A percentile compares a stretch with the other conserved stretches of the same genome.
These are phyloP conservation scores for Spergularia marina DNA, from an alignment of 148 eudicot species.

Conservation along the genomic window DNA sequence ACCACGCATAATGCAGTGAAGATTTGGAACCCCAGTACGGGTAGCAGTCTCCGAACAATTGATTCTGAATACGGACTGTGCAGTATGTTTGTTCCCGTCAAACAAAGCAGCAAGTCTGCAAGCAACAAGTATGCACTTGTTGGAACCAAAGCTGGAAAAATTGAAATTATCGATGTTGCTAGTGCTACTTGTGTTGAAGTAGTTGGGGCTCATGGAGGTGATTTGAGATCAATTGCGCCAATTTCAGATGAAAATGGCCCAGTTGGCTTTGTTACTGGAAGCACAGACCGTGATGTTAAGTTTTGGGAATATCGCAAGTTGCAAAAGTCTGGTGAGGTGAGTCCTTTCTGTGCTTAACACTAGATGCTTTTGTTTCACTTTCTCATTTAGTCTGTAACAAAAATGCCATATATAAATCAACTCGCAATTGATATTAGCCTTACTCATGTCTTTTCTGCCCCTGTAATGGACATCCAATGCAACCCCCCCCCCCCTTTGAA, in stretches of 20 bases:
- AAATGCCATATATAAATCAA: not conserved
- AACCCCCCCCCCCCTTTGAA: not conserved
- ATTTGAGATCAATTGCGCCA: slow-evolving; percentile 66
- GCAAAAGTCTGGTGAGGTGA: slow-evolving; percentile 56
- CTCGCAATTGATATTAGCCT: not conserved
- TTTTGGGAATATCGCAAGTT: slow-evolving; percentile 71
- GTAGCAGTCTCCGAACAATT: slow-evolving; percentile 82
- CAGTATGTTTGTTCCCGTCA: slow-evolving; percentile 79
- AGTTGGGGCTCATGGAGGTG: slow-evolving; percentile 88
- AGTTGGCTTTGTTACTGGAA: slow-evolving; percentile 89
- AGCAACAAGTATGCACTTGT: slow-evolving; percentile 76
- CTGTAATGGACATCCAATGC: not conserved
- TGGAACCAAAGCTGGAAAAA: slow-evolving; percentile 83
- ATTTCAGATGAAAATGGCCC: slow-evolving; percentile 73
- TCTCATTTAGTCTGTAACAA: slow-evolving; percentile 3
- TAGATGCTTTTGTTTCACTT: slow-evolving; percentile 9
- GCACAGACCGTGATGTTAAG: slow-evolving; percentile 90
- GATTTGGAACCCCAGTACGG: slow-evolving; percentile 96
- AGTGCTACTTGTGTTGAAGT: slow-evolving; percentile 87
- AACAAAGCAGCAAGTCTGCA: slow-evolving; percentile 58
- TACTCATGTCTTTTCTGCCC: not conserved
- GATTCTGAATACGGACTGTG: slow-evolving; percentile 93
- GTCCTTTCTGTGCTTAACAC: slow-evolving; percentile 27
- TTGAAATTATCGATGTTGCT: slow-evolving; percentile 82
- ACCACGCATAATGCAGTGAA: slow-evolving; percentile 87